Evolutionary conservation across 2,329 filamentous ascomycete species (phyloP), one percentile per base, ranked within the genome.

Genomic region (Aspergillus phoenicis): DNA sequence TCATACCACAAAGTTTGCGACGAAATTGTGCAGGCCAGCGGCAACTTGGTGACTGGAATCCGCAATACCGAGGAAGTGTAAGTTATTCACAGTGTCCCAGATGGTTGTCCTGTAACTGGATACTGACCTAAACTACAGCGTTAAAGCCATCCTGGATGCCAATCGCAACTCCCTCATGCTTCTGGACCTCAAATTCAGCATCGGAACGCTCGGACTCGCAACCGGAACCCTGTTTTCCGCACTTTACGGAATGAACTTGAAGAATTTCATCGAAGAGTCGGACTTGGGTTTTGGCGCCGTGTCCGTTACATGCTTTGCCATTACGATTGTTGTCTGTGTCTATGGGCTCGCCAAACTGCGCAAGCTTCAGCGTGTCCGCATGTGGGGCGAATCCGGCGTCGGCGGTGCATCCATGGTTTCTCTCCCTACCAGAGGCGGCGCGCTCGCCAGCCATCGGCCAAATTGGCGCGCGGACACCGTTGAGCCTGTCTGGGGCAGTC

Each of bases 191-290:
- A 97, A 96, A 74, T 97, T 98, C 80, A 95, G 91, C 73, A 93
- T 99, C 62, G 91, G 93, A 60, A 98, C 95, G 1, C 86, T 99
- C 4, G 93, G 93, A n/a, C 87, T 98, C 52, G 94, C 92, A 58
- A 92, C 93, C 73, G 95, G 95, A 58, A 97, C 95, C 53, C 96
- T 98, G 73, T 85, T 97, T 70, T 96, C 95, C 8, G 93, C 93
- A n/a, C 87, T 99, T n/a, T 99, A 98, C 83, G 95, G 95, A 69
- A 98, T 98, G 93, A 99, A 99, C 80, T 82, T 99, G 66, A 96
- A 97, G 75, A 98, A 98, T 78, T 98, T 97, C 77, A 92, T 98
- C 70, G 95, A 99, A 80, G 94, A 98, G 74, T 93, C 91, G 1
- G 86, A 91, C 76, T 85, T 91, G 76, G 95, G 94, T 10, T 98